phyloP scores from a whole-genome alignment of 2,329 filamentous ascomycete genomes.

The Dothideomycetes sp. region DNA sequence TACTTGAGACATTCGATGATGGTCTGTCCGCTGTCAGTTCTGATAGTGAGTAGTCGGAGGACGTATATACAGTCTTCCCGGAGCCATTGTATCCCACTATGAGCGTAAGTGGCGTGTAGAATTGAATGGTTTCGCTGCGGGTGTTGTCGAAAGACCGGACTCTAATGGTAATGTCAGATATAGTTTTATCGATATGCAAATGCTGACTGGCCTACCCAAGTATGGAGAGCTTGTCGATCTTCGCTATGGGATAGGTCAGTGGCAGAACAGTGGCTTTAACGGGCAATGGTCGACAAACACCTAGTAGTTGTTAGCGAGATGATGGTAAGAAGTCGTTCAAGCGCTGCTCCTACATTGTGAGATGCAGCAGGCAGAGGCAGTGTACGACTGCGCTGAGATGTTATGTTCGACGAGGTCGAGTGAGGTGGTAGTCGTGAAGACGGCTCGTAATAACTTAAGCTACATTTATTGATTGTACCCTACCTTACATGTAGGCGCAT shows the following conservation, averaged over 20 bases:
- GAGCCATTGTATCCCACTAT: conserved; percentile 98
- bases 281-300: too few species aligned
- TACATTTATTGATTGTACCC: too few species aligned
- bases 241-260: conserved; percentile 46
- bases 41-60: not conserved
- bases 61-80: conserved; percentile 62
- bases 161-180: conserved; percentile 23
- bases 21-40: conserved; percentile 38
- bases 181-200: not conserved
- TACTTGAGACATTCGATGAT: conserved; percentile 99
- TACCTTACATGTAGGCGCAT: too few species aligned
- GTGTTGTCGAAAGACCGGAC: conserved; percentile 77
- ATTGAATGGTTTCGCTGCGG: conserved; percentile 67
- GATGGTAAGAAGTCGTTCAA: too few species aligned
- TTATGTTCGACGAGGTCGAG: too few species aligned
- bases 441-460: too few species aligned
- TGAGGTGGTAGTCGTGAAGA: too few species aligned
- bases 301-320: too few species aligned
- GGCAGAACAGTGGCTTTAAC: too few species aligned
- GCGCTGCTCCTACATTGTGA: too few species aligned
- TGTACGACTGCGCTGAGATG: too few species aligned
- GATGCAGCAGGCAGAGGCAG: too few species aligned
- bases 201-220: conserved; percentile 54
- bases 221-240: conserved; percentile 83
- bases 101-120: conserved; percentile 81